Base-by-base conservation (phyloP, 2,329 filamentous ascomycete genomes). In the Talaromyces sp. region DNA sequence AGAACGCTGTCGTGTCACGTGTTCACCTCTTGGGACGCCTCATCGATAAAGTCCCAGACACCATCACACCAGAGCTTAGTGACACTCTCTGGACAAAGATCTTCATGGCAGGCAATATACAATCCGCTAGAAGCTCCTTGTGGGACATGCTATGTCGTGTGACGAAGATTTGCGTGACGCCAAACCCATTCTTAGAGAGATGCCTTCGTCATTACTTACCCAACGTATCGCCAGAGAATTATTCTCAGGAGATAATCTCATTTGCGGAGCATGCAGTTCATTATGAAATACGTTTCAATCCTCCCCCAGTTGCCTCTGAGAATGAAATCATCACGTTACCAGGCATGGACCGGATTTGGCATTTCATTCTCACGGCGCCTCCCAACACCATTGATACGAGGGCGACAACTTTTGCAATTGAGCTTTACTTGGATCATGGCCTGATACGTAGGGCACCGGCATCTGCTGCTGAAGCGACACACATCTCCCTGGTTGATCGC, bases 331-430 rank as follows among this genome's bases (percentile, higher is more conserved):
- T 78, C n/a, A 63, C 67, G n/a, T 71, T 78, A 52, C 76, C 78
- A 3, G 78, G 79, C 6, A 77, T 78, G 62, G 88, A 94, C 64
- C 82, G 91, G 58, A 77, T 96, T n/a, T 96, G 92, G 92, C 84
- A 85, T 22, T 84, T 96, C 65, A 84, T 93, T 35, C 76, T 96
- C 55, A 86, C 83, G 15, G 85, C 89, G 1, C 84, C 85, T 5
- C 77, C 82, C 37, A 77, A 81, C 37, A 82, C 80, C 0, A 85
- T 95, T 50, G 89, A 89, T 63, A 80, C 81, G 19, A 75, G 80
- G 54, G 88, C 89, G 1, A 91, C 88, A 31, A 80, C 79, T 53
- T 84, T 85, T 21, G 83, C 96, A 3, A 89, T 91, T 22, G 81
- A 86, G 22, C 79, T 91, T 11, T 96, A 94, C 67, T 78, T 94